A percentile compares a stretch with the other conserved stretches of the same genome.
These are phyloP conservation scores for Hericium coralloides DNA, from an alignment of 768 basidiomycete genomes.

Conservation along the genomic window DNA sequence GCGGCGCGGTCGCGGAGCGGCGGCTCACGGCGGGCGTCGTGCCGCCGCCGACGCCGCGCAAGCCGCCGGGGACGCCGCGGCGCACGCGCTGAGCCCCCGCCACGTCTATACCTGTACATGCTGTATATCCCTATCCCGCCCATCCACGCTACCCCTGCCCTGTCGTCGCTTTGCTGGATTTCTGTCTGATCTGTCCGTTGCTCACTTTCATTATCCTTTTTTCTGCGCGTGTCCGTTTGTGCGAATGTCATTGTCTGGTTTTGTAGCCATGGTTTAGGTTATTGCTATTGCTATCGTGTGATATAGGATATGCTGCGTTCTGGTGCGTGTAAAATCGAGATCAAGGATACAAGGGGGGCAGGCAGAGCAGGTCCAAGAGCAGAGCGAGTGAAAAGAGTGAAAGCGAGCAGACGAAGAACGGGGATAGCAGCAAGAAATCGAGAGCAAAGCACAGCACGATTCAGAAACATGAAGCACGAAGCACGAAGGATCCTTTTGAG, in stretches of 20 bases:
- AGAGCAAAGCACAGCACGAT: not conserved
- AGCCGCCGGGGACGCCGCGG: constrained; percentile 58
- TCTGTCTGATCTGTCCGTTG: not conserved
- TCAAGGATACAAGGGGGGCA: not conserved
- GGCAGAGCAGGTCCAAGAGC: not conserved
- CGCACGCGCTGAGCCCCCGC: constrained; percentile 17
- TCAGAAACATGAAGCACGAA: not conserved
- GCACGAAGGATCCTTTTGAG: not conserved
- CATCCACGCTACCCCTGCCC: not conserved
- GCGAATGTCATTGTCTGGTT: not conserved
- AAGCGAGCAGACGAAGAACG: too few species aligned
- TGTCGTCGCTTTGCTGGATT: not conserved
- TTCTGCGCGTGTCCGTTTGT: not conserved
- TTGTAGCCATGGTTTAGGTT: not conserved
- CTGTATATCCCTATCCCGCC: not conserved
- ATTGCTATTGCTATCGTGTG: not conserved
- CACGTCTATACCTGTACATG: too few species aligned
- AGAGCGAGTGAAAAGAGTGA: too few species aligned
- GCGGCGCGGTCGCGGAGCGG: constrained; percentile 37
- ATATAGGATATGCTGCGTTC: not conserved
- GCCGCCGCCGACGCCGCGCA: constrained; percentile 38
- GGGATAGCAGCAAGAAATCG: too few species aligned
- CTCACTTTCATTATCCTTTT: not conserved
- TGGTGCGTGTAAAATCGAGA: not conserved
- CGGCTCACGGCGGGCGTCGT: constrained; percentile 37